Evolutionary conservation across 805 yeast genomes (phyloP).

Genomic region (Zygotorulaspora danielsina): DNA sequence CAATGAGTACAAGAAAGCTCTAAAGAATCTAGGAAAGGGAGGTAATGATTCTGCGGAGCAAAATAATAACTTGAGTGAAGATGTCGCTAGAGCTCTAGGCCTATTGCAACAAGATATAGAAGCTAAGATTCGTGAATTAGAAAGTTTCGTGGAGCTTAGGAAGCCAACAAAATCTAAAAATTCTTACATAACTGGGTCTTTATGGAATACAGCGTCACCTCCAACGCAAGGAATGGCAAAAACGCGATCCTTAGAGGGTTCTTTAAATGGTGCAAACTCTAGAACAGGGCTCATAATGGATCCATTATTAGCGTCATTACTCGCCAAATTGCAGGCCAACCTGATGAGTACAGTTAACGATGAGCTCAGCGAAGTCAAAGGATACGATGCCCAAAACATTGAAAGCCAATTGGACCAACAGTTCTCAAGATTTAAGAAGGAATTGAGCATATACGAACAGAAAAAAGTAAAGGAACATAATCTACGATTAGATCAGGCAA

Average conservation of each 20-base stretch:
- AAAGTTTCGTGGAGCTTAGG: constrained; percentile 25
- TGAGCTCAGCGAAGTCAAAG: constrained; percentile 5
- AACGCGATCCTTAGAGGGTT: constrained; percentile 16
- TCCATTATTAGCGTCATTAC: constrained; percentile 18
- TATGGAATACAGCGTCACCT: constrained; percentile 15
- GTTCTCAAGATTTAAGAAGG: constrained; percentile 34
- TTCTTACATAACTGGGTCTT: constrained; percentile 23
- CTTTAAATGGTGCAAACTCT: constrained; percentile 5
- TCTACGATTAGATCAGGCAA: constrained; percentile 35
- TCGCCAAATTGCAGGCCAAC: constrained; percentile 23
- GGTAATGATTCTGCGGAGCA: constrained; percentile 11
- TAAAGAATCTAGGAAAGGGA: constrained; percentile 6
- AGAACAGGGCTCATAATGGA: constrained; percentile 14
- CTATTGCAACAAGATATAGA: constrained; percentile 33
- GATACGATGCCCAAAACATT: constrained; percentile 16
- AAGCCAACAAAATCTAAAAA: constrained; percentile 24
- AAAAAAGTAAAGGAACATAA: constrained; percentile 37
- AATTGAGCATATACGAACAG: constrained; percentile 39
- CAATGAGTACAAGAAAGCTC: constrained; percentile 29
- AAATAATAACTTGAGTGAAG: constrained; percentile 30
- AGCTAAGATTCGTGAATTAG: constrained; percentile 34
- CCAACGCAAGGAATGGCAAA: constrained; percentile 13
- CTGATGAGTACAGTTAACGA: constrained; percentile 6
- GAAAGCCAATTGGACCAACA: constrained; percentile 23
- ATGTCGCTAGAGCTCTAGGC: constrained; percentile 33